Percentiles rank a stretch among this genome's conserved stretches.
Conservation (phyloP, 2,329 filamentous ascomycete species). For the Fusarium humuli region DNA sequence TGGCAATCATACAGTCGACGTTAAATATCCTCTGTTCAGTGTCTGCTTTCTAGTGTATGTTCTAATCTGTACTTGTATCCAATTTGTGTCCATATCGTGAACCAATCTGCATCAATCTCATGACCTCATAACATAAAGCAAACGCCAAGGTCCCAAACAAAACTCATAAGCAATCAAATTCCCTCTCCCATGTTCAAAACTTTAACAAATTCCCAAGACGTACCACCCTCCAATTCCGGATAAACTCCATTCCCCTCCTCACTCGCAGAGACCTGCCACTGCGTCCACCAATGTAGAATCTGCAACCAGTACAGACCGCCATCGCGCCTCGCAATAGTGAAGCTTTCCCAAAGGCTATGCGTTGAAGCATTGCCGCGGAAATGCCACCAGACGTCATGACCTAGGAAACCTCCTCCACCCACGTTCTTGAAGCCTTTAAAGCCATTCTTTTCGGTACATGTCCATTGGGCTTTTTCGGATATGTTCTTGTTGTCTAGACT, state of each 20-base stretch:
- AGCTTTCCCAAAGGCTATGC: conserved; percentile 10
- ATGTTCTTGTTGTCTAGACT: not conserved
- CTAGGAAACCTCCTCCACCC: not conserved
- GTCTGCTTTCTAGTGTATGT: no score
- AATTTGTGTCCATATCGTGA: not conserved
- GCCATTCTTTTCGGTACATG: not conserved
- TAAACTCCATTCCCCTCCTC: not conserved
- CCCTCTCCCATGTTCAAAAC: not conserved
- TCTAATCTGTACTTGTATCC: no score
- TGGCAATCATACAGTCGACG: no score
- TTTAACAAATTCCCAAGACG: conserved; percentile 8
- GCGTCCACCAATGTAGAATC: conserved; percentile 13
- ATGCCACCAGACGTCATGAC: conserved; percentile 7
- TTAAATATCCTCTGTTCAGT: no score
- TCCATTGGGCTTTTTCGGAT: not conserved
- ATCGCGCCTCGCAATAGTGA: not conserved
- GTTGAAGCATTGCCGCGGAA: not conserved
- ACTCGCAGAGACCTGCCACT: conserved; percentile 6
- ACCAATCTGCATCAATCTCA: not conserved
- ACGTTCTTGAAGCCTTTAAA: conserved; percentile 6
- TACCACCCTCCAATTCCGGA: not conserved
- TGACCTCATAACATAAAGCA: not conserved
- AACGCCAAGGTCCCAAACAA: not conserved
- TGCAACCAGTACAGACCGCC: conserved; percentile 2
- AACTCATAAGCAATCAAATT: not conserved